Evolutionary conservation across 176 grass and related monocot species (phyloP).

Genomic region (Puccinellia tenuiflora): DNA sequence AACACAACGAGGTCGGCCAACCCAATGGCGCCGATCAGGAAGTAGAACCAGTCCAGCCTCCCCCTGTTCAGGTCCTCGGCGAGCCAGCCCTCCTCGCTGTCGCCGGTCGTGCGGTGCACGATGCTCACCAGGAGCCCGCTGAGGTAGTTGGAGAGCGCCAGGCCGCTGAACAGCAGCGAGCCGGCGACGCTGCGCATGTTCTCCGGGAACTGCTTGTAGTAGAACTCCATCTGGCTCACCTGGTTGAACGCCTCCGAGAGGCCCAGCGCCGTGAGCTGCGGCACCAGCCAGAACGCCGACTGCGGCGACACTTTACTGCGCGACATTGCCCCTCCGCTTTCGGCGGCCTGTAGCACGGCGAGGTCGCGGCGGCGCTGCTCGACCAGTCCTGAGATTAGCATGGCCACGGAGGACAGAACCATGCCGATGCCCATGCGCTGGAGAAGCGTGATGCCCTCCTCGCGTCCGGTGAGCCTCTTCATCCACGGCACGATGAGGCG

Average conservation of each 20-base stretch:
- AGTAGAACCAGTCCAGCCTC: conserved; percentile 57
- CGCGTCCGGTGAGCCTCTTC: conserved; percentile 27
- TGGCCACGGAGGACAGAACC: conserved; percentile 37
- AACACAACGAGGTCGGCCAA: conserved; percentile 47
- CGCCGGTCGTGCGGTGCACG: conserved; percentile 27
- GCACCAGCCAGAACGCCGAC: conserved; percentile 60
- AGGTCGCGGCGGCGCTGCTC: conserved; percentile 29
- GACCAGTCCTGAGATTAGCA: conserved; percentile 34
- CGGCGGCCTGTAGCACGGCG: background rate
- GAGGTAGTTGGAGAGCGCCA: conserved; percentile 54
- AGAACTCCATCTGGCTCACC: conserved; percentile 72
- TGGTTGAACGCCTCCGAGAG: conserved; percentile 67
- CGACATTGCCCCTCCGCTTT: background rate
- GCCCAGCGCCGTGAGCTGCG: conserved; percentile 47
- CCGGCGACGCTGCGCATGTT: conserved; percentile 78
- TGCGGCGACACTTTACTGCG: conserved; percentile 19
- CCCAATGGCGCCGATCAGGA: conserved; percentile 35
- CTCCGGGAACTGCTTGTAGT: conserved; percentile 79
- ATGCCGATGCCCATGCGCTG: conserved; percentile 72
- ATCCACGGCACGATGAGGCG: conserved; percentile 43
- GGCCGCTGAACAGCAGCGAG: conserved; percentile 47
- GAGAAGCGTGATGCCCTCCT: conserved; percentile 55
- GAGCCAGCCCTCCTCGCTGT: conserved; percentile 30
- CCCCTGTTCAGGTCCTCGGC: conserved; percentile 57
- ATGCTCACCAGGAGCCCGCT: conserved; percentile 38